phyloP scores from a whole-genome alignment of 2,329 filamentous ascomycete genomes.

The Neodidymelliopsis sp. region DNA sequence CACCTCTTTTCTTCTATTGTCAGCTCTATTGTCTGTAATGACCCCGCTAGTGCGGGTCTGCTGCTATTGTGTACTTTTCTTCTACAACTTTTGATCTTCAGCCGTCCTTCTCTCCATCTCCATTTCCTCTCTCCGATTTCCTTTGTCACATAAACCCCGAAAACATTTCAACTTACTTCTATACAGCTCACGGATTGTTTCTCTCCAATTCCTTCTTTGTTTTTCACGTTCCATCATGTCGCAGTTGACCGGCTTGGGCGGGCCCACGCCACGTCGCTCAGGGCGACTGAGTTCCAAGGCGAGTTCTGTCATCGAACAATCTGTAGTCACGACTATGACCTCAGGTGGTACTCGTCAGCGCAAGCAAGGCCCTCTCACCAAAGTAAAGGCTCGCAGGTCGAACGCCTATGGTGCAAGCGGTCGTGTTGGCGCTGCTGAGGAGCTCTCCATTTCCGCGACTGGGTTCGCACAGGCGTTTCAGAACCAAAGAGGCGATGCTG shows the following conservation, averaged over 20 bases:
- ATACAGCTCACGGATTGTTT: not conserved
- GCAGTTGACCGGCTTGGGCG: conserved; percentile 28
- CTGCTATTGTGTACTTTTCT: not conserved
- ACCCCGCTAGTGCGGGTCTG: not conserved
- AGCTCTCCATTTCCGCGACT: conserved; percentile 34
- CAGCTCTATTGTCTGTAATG: not conserved
- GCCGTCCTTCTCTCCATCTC: not conserved
- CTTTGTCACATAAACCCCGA: not conserved
- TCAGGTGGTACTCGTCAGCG: conserved; percentile 25
- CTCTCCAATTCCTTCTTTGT: not conserved
- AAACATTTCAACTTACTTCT: conserved; percentile 9
- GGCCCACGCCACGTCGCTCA: conserved; percentile 43
- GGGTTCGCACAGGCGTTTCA: conserved; percentile 46
- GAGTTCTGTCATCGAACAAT: conserved; percentile 36
- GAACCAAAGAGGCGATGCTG: conserved; percentile 36
- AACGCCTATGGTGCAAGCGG: conserved; percentile 49
- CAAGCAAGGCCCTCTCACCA: conserved; percentile 38
- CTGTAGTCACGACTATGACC: conserved; percentile 28
- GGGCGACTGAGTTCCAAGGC: conserved; percentile 37
- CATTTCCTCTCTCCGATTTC: not conserved
- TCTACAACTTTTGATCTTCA: not conserved
- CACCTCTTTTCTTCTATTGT: not conserved
- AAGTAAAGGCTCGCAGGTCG: conserved; percentile 42
- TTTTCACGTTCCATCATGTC: conserved; percentile 28
- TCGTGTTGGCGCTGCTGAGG: conserved; percentile 40